phyloP scores from a whole-genome alignment of 352 stramenopile genomes.

The Globisporangium takayamanum region DNA sequence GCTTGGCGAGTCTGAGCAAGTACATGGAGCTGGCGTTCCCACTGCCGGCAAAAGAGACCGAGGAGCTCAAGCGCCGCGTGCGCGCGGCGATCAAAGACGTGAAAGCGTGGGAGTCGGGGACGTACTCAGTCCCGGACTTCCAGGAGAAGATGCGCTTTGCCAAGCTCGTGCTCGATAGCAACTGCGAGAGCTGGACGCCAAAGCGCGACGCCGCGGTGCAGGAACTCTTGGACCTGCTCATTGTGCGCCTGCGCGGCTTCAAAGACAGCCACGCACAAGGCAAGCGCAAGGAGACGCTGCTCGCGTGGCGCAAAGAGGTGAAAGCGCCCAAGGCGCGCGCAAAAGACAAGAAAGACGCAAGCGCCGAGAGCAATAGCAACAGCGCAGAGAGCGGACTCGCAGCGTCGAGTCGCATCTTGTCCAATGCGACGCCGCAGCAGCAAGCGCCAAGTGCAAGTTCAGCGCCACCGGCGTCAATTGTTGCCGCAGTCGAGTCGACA shows the following conservation, averaged over 20 bases:
- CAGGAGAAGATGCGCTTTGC: slow-evolving; percentile 12
- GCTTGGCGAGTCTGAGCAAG: slow-evolving; percentile 9
- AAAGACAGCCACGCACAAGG: slow-evolving; percentile 13
- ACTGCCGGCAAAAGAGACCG: slow-evolving; percentile 9
- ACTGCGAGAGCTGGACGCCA: slow-evolving; percentile 10
- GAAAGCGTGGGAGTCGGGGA: slow-evolving; percentile 7
- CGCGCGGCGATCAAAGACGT: slow-evolving; percentile 8
- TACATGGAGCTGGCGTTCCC: slow-evolving; percentile 15
- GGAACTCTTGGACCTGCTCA: slow-evolving; percentile 11
- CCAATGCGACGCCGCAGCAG: background rate
- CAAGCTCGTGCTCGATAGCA: slow-evolving; percentile 10
- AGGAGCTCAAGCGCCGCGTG: slow-evolving; percentile 13
- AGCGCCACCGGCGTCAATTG: too few relatives aligned
- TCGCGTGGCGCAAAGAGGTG: slow-evolving; percentile 11
- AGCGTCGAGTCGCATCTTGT: slow-evolving; percentile 1
- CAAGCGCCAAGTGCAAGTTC: background rate
- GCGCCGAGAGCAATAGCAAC: background rate
- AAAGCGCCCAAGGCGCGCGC: background rate
- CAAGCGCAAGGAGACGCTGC: slow-evolving; percentile 12
- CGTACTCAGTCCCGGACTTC: slow-evolving; percentile 14
- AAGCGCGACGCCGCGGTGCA: slow-evolving; percentile 9
- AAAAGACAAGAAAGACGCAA: background rate
- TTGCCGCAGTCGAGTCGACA: too few relatives aligned
- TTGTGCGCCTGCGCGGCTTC: slow-evolving; percentile 6
- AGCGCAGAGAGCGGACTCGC: slow-evolving; percentile 1